Evolutionary conservation across 257 asterid species (phyloP).

Genomic region (Jacaranda copaia): DNA sequence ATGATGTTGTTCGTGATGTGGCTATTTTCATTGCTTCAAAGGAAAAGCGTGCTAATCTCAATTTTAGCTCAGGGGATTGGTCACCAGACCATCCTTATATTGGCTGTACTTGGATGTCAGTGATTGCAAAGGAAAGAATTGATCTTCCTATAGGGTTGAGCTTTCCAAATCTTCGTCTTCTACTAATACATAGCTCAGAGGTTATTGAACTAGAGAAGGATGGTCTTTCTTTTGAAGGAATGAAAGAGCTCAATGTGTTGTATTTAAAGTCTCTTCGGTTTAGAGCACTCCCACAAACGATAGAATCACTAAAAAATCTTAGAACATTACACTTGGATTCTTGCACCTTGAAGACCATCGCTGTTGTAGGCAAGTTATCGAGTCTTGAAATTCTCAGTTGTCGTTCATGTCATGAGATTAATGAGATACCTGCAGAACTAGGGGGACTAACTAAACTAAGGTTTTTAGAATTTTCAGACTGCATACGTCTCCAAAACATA

Average conservation of each 20-base stretch:
- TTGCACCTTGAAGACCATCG: neutral
- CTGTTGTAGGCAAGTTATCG: neutral
- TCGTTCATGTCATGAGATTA: neutral
- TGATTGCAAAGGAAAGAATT: neutral
- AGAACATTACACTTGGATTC: neutral
- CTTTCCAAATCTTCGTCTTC: constrained; percentile 23
- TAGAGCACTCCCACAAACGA: neutral
- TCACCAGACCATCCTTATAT: no score
- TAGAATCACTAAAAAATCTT: neutral
- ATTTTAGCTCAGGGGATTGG: neutral
- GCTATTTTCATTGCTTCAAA: constrained; percentile 20
- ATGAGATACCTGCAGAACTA: neutral
- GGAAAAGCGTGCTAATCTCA: neutral
- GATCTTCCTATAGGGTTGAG: neutral
- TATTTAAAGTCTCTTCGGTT: neutral
- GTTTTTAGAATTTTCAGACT: neutral
- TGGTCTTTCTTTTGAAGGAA: neutral
- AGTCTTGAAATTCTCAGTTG: constrained; percentile 21
- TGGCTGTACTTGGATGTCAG: constrained; percentile 30
- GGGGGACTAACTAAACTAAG: neutral
- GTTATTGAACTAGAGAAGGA: neutral
- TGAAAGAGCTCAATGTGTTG: constrained; percentile 24
- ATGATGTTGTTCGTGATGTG: constrained; percentile 34
- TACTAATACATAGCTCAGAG: neutral
- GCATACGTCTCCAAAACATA: neutral